A percentile compares a stretch with the other conserved stretches of the same genome.
Conservation (phyloP, 306 rosid species). For the Dryas alaskensis region DNA sequence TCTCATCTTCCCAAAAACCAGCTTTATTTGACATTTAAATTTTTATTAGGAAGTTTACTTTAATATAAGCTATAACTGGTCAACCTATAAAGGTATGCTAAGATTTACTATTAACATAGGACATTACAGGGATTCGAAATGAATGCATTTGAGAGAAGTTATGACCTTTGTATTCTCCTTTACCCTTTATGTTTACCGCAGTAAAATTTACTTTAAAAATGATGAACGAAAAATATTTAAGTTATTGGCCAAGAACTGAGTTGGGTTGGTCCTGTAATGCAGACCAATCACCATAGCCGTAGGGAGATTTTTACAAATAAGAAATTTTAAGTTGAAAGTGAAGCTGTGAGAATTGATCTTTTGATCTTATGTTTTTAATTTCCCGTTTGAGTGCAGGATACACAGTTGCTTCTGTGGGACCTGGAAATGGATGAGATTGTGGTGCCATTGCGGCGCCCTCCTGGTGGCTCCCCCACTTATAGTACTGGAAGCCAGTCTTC, state of each 20-base stretch:
- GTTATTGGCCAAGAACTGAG: not conserved
- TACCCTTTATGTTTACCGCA: not conserved
- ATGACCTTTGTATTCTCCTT: not conserved
- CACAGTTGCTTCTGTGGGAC: conserved; percentile 94
- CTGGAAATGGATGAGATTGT: conserved; percentile 86
- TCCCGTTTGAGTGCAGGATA: conserved; percentile 53
- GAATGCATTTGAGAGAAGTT: not conserved
- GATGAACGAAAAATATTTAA: not conserved
- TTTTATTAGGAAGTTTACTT: not conserved
- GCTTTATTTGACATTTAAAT: not conserved
- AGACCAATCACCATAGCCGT: not conserved
- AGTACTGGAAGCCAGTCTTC: conserved; percentile 95
- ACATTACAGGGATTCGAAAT: not conserved
- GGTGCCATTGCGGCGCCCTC: conserved; percentile 79
- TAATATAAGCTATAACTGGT: not conserved
- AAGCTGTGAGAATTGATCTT: not conserved
- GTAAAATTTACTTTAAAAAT: not conserved
- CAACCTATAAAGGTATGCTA: conserved; percentile 1
- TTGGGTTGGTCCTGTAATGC: not conserved
- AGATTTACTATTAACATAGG: too few species aligned
- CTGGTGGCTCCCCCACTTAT: conserved; percentile 91
- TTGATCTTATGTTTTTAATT: not conserved
- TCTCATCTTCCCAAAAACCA: not conserved
- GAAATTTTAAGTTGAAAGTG: not conserved
- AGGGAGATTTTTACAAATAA: not conserved